Evolutionary conservation across 2,329 filamentous ascomycete genomes (phyloP).

Genomic region (Ascochyta koolunga): DNA sequence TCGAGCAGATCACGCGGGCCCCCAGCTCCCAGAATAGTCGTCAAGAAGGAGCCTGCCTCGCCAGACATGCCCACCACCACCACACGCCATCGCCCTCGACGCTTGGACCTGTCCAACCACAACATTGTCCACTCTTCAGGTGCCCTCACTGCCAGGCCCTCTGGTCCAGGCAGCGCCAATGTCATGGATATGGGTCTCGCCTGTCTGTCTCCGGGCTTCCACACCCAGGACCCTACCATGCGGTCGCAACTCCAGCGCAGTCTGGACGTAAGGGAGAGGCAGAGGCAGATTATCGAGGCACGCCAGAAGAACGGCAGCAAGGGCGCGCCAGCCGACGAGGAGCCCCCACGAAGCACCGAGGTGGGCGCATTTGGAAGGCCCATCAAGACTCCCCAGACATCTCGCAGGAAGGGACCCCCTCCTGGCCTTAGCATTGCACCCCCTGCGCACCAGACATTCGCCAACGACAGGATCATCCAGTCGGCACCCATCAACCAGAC

Average conservation of each 20-base stretch:
- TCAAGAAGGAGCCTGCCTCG: constrained; percentile 94
- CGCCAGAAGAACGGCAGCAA: constrained; percentile 79
- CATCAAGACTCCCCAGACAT: constrained; percentile 74
- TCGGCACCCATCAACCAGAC: constrained; percentile 94
- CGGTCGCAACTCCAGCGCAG: constrained; percentile 94
- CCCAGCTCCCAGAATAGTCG: constrained; percentile 77
- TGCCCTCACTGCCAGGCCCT: constrained; percentile 68
- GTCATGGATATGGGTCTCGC: constrained; percentile 94
- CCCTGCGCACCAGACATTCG: constrained; percentile 88
- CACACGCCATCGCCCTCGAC: constrained; percentile 75
- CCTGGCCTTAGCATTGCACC: constrained; percentile 94
- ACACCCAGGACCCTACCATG: constrained; percentile 96
- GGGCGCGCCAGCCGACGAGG: constrained; percentile 35
- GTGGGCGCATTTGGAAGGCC: constrained; percentile 51
- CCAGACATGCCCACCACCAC: constrained; percentile 76
- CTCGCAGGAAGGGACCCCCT: constrained; percentile 76
- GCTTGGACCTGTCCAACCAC: constrained; percentile 73
- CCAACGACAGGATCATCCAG: constrained; percentile 93
- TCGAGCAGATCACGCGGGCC: constrained; percentile 57
- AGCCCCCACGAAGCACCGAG: constrained; percentile 39
- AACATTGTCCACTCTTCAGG: constrained; percentile 52
- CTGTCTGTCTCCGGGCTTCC: constrained; percentile 92
- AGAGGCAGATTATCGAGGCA: constrained; percentile 92
- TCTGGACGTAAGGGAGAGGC: constrained; percentile 90
- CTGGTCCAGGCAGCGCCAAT: constrained; percentile 71